These are phyloP conservation scores for Fusarium sp. DNA, from an alignment of 2,329 filamentous ascomycete genomes.

Conservation along the genomic window DNA sequence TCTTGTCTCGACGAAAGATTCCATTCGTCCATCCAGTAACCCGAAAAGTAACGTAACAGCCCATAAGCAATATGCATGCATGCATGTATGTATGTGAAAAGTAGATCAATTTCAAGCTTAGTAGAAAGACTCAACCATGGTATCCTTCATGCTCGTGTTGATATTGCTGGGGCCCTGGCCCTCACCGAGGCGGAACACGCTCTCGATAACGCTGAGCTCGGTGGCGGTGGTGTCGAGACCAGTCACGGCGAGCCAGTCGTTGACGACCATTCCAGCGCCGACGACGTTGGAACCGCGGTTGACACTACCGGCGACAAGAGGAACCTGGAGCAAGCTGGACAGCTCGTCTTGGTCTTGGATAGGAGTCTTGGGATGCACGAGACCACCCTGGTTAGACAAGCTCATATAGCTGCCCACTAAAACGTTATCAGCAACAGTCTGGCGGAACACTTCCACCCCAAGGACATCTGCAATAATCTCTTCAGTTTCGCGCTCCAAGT, in stretches of 20 bases:
- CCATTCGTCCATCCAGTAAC: slow-evolving; percentile 30
- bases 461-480: slow-evolving; percentile 97
- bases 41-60: slow-evolving; percentile 25
- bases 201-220: slow-evolving; percentile 95
- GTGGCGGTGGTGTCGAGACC: slow-evolving; percentile 97
- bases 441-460: slow-evolving; percentile 89
- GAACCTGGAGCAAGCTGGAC: slow-evolving; percentile 91
- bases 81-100: slow-evolving; percentile 14
- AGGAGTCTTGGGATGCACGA: slow-evolving; percentile 96
- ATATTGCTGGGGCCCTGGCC: slow-evolving; percentile 82
- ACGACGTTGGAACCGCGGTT: slow-evolving; percentile 95
- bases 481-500: slow-evolving; percentile 97
- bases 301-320: slow-evolving; percentile 92
- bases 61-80: slow-evolving; percentile 17
- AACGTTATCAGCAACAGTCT: slow-evolving; percentile 97
- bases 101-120: slow-evolving; percentile 59
- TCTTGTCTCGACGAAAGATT: slow-evolving; percentile 13
- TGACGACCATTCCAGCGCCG: slow-evolving; percentile 73
- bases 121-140: slow-evolving; percentile 99
- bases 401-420: slow-evolving; percentile 97
- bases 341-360: slow-evolving; percentile 99
- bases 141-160: slow-evolving; percentile 91
- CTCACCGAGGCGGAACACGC: slow-evolving; percentile 94
- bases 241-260: slow-evolving; percentile 97
- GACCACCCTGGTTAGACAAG: slow-evolving; percentile 93